Base-by-base conservation (phyloP, 805 yeast genomes). In the Starmerella khaoyaiensis region DNA sequence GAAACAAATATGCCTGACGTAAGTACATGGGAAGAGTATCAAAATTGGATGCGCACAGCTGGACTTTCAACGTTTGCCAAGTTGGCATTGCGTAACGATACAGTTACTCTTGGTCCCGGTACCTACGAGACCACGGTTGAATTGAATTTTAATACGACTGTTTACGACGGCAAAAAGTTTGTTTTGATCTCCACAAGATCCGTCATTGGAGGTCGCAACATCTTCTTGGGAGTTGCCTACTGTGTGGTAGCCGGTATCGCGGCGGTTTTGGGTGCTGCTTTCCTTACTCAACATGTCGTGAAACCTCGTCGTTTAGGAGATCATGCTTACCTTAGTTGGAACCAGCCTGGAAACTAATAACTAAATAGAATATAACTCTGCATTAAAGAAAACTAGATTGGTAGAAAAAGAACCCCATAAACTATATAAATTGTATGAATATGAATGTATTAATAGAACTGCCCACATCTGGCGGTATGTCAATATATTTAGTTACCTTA, bases 21-120 rank as follows among this genome's bases (percentile, higher is more conserved):
- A 33, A 67, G 80, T 2, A 55, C 61, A 25, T 76, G 90, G 83
- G 87, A 82, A 54, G 76, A 76, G 47, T 71, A 87, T 50, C 94
- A 84, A 63, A 87, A 84, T 58, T 87, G 98, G 98, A 87, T 87
- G 96, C 73, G 93, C 52, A 84, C 96, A 1, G 94, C 97, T 0
- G 95, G 93, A 0, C 64, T 87, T 45, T 93, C 97, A 20, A 72
- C 78, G 10, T 87, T 90, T 54, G 74, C 79, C 65, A 87, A 90
- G 55, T 60, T 84, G 25, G 86, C 84, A 28, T 68, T 78, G 31
- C 73, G 79, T 48, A 86, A 82, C 59, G 77, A 73, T 41, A 63
- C 72, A 2, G 62, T 62, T 1, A 52, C 69, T 2, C 58, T 87
- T 42, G 19, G 10, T n/a, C 44, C 55, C 1, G 61, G 69, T 9